Evolutionary conservation across 2,329 filamentous ascomycete species (phyloP).

Genomic region (Colletotrichum orbiculare): DNA sequence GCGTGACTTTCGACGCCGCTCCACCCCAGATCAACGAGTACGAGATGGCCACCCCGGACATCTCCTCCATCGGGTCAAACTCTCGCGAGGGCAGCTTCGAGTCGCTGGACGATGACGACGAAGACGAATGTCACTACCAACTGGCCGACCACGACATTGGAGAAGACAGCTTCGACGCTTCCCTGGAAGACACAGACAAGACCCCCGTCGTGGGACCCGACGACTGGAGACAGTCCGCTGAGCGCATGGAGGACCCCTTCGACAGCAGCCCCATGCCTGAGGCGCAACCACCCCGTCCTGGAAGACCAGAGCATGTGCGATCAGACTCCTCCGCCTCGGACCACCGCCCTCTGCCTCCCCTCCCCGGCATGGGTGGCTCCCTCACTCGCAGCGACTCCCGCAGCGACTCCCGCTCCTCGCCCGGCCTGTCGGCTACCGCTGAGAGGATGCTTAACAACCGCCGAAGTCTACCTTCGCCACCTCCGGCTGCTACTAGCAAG

Average conservation of each 20-base stretch:
- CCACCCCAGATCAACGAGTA: slow-evolving; percentile 97
- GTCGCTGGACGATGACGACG: slow-evolving; percentile 78
- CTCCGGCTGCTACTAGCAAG: slow-evolving; percentile 76
- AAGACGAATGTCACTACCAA: slow-evolving; percentile 57
- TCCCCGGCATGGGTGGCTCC: slow-evolving; percentile 71
- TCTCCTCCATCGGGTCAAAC: slow-evolving; percentile 90
- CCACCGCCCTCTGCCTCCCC: slow-evolving; percentile 85
- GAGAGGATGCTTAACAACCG: slow-evolving; percentile 76
- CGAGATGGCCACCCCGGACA: slow-evolving; percentile 95
- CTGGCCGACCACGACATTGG: slow-evolving; percentile 69
- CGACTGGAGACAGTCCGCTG: slow-evolving; percentile 80
- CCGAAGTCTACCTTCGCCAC: slow-evolving; percentile 78
- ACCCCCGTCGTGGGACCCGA: slow-evolving; percentile 98
- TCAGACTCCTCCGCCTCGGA: slow-evolving; percentile 80
- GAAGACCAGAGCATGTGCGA: slow-evolving; percentile 68
- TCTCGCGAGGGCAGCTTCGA: slow-evolving; percentile 96
- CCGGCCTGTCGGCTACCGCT: slow-evolving; percentile 74
- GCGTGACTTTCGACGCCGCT: slow-evolving; percentile 94
- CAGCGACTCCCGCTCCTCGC: slow-evolving; percentile 65
- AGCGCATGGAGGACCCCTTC: slow-evolving; percentile 71
- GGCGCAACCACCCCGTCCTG: slow-evolving; percentile 52
- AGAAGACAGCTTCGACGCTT: slow-evolving; percentile 95
- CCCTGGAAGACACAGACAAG: slow-evolving; percentile 94
- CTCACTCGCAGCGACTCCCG: slow-evolving; percentile 55
- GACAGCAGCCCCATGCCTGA: slow-evolving; percentile 77